Percentiles rank a stretch among this genome's conserved stretches.
Conservation (phyloP, 1,284 basidiomycete genomes). For the Heterobasidion irregulare region DNA sequence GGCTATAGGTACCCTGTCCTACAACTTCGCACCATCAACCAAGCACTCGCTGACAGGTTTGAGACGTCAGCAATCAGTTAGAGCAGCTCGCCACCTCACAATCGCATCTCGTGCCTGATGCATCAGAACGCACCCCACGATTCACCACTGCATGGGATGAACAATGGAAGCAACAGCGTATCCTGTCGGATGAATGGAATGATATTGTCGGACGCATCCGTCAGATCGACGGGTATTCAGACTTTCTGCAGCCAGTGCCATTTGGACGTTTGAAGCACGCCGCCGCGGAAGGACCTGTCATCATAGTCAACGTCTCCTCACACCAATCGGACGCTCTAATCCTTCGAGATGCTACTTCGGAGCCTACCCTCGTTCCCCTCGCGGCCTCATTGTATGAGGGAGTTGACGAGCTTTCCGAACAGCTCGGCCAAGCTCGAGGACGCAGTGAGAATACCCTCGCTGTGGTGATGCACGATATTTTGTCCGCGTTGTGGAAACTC, state of each 20-base stretch:
- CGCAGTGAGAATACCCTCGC: background rate
- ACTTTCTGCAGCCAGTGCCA: slow-evolving; percentile 13
- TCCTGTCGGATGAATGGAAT: slow-evolving; percentile 17
- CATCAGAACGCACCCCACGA: background rate
- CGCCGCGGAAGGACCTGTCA: slow-evolving; percentile 24
- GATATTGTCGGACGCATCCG: slow-evolving; percentile 18
- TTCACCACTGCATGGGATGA: slow-evolving; percentile 10
- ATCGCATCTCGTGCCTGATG: background rate
- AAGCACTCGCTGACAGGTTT: slow-evolving; percentile 16
- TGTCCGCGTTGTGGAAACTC: slow-evolving; percentile 24
- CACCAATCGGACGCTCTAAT: slow-evolving; percentile 21
- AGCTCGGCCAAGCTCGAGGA: background rate
- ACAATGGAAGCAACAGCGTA: slow-evolving; percentile 11
- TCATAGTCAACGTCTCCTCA: slow-evolving; percentile 22
- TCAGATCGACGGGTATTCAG: slow-evolving; percentile 17
- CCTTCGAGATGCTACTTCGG: slow-evolving; percentile 4
- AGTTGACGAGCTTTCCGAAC: background rate
- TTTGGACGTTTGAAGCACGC: slow-evolving; percentile 20
- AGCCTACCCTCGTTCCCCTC: background rate
- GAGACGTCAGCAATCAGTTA: slow-evolving; percentile 10
- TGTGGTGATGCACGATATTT: slow-evolving; percentile 7
- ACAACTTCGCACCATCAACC: slow-evolving; percentile 12
- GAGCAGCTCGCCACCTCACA: background rate
- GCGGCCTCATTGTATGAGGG: background rate
- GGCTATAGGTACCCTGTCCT: slow-evolving; percentile 15